Conservation (phyloP, 1,284 basidiomycete species). For the Boletellus deceptivus region DNA sequence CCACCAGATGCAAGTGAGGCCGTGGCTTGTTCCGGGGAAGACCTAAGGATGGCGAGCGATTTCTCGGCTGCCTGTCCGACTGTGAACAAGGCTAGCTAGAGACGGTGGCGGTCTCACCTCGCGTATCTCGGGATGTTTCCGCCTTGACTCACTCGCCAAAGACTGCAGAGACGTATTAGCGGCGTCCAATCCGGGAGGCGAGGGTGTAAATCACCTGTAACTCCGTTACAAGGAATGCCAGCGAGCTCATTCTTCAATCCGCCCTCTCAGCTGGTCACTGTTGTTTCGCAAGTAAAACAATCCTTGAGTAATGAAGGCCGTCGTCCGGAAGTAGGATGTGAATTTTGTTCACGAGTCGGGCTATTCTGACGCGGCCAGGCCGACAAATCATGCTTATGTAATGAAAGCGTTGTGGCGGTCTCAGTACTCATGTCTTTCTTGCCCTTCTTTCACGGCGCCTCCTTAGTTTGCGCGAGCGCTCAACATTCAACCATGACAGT, state of each 20-base stretch:
- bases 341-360: too few species aligned
- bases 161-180: constrained; percentile 42
- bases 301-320: neutral
- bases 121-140: constrained; percentile 80
- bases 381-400: too few species aligned
- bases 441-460: too few species aligned
- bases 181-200: neutral
- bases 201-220: constrained; percentile 40
- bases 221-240: constrained; percentile 53
- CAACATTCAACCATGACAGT: too few species aligned
- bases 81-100: constrained; percentile 3
- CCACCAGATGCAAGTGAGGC: constrained; percentile 61
- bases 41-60: constrained; percentile 74
- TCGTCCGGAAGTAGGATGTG: neutral
- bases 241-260: constrained; percentile 45
- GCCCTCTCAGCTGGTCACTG: neutral
- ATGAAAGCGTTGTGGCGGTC: too few species aligned
- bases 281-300: neutral
- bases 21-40: constrained; percentile 69
- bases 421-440: too few species aligned
- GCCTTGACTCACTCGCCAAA: constrained; percentile 74
- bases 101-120: constrained; percentile 48
- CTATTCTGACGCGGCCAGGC: too few species aligned
- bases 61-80: constrained; percentile 73
- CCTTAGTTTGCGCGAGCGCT: too few species aligned